Percentiles rank a stretch among this genome's conserved stretches.
Conservation (phyloP, 2,329 filamentous ascomycete genomes). For the Ophiostoma montium region DNA sequence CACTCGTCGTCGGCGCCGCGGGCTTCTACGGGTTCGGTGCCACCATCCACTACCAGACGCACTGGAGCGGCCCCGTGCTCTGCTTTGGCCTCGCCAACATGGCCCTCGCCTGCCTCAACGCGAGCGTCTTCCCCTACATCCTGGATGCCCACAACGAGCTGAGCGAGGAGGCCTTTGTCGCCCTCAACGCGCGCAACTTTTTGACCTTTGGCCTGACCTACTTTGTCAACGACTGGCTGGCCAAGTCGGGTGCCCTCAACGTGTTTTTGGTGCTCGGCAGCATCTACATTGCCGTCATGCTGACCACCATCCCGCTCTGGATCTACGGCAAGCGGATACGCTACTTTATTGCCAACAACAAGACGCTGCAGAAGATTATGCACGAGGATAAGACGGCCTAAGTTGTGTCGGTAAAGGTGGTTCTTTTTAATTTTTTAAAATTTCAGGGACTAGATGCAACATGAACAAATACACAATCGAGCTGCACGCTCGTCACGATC, state of each 20-base stretch:
- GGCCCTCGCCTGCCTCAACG: constrained; percentile 30
- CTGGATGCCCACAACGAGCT: constrained; percentile 32
- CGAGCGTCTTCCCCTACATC: constrained; percentile 36
- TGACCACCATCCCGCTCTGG: constrained; percentile 33
- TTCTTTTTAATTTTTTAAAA: neutral
- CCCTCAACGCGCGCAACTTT: constrained; percentile 34
- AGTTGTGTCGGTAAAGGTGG: neutral
- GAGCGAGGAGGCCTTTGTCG: constrained; percentile 31
- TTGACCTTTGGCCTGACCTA: constrained; percentile 32
- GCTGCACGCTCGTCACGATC: too few species aligned
- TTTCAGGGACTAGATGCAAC: too few species aligned
- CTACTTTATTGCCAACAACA: constrained; percentile 27
- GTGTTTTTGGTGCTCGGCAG: constrained; percentile 26
- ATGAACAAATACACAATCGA: too few species aligned
- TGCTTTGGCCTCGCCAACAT: constrained; percentile 35
- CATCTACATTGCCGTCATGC: constrained; percentile 29
- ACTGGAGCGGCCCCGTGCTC: constrained; percentile 33
- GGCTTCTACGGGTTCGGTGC: constrained; percentile 35
- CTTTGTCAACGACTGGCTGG: constrained; percentile 27
- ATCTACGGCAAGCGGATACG: constrained; percentile 33
- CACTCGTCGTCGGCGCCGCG: constrained; percentile 25
- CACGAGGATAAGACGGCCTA: constrained; percentile 13
- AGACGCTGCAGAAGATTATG: constrained; percentile 20
- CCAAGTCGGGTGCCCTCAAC: constrained; percentile 20
- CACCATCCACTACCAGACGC: constrained; percentile 28